Conservation (phyloP, 352 stramenopile genomes). For the Plasmopara viticola region DNA sequence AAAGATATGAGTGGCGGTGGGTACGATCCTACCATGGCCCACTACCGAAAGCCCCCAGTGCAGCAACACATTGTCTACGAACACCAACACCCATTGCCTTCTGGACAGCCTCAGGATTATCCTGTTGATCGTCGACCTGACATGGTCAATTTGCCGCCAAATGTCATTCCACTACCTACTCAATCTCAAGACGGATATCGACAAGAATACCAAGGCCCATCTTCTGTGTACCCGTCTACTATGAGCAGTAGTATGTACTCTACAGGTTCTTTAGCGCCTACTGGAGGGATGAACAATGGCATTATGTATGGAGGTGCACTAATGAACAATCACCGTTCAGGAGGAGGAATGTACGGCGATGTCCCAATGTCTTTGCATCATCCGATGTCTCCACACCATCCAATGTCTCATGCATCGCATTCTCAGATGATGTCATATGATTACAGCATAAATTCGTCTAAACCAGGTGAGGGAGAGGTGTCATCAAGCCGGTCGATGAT, state of each 20-base stretch:
- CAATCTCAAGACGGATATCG: slow-evolving; percentile 26
- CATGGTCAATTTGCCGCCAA: slow-evolving; percentile 34
- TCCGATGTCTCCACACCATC: slow-evolving; percentile 30
- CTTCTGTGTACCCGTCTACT: slow-evolving; percentile 19
- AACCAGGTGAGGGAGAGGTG: slow-evolving; percentile 13
- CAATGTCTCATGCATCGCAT: slow-evolving; percentile 31
- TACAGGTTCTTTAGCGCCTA: slow-evolving; percentile 17
- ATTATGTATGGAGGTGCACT: slow-evolving; percentile 27
- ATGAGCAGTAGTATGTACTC: slow-evolving; percentile 50
- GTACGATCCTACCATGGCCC: slow-evolving; percentile 46
- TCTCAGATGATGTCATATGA: slow-evolving; percentile 42
- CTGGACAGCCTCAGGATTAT: slow-evolving; percentile 27
- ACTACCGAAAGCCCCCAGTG: slow-evolving; percentile 42
- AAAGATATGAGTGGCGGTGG: slow-evolving; percentile 35
- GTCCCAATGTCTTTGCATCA: slow-evolving; percentile 26
- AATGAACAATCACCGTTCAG: slow-evolving; percentile 32
- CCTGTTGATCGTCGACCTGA: slow-evolving; percentile 38
- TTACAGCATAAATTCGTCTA: slow-evolving; percentile 21
- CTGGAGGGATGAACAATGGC: slow-evolving; percentile 20
- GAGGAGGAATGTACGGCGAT: slow-evolving; percentile 22
- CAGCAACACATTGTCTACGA: slow-evolving; percentile 39
- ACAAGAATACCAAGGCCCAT: slow-evolving; percentile 17
- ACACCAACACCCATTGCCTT: slow-evolving; percentile 35
- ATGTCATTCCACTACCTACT: slow-evolving; percentile 15
- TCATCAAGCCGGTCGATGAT: slow-evolving; percentile 17